Conservation (phyloP, 805 yeast species). For the Metschnikowia lachancei region DNA sequence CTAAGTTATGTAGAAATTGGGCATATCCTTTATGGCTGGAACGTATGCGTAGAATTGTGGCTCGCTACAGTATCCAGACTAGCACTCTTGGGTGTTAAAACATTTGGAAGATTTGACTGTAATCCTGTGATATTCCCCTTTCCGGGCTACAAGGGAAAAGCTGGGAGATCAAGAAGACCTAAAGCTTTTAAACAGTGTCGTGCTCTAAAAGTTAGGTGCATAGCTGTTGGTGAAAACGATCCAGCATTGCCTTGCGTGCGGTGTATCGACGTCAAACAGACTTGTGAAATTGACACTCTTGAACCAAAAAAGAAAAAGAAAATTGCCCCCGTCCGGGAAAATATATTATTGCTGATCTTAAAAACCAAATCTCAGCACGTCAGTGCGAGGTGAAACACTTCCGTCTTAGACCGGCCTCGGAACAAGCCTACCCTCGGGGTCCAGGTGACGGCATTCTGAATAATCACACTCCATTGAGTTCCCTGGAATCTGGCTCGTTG, state of each 20-base stretch:
- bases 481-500: slow-evolving; percentile 19
- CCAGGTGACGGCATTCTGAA: not conserved
- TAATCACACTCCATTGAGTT: not conserved
- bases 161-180: slow-evolving; percentile 35
- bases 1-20: too few relatives aligned
- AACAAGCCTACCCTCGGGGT: slow-evolving; percentile 1
- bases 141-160: slow-evolving; percentile 8
- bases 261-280: slow-evolving; percentile 60
- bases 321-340: slow-evolving; percentile 19
- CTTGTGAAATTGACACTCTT: slow-evolving; percentile 65
- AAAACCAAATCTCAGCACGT: slow-evolving; percentile 21
- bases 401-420: slow-evolving; percentile 10
- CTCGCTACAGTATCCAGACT: too few relatives aligned
- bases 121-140: too few relatives aligned
- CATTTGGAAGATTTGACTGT: too few relatives aligned
- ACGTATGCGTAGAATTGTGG: too few relatives aligned
- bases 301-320: slow-evolving; percentile 49
- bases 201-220: slow-evolving; percentile 77
- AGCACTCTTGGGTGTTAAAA: too few relatives aligned
- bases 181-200: slow-evolving; percentile 78
- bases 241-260: slow-evolving; percentile 69
- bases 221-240: slow-evolving; percentile 60
- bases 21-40: too few relatives aligned
- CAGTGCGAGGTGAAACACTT: slow-evolving; percentile 17
- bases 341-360: slow-evolving; percentile 22